Base-by-base conservation (phyloP, 352 stramenopile genomes). In the Sclerospora graminicola region DNA sequence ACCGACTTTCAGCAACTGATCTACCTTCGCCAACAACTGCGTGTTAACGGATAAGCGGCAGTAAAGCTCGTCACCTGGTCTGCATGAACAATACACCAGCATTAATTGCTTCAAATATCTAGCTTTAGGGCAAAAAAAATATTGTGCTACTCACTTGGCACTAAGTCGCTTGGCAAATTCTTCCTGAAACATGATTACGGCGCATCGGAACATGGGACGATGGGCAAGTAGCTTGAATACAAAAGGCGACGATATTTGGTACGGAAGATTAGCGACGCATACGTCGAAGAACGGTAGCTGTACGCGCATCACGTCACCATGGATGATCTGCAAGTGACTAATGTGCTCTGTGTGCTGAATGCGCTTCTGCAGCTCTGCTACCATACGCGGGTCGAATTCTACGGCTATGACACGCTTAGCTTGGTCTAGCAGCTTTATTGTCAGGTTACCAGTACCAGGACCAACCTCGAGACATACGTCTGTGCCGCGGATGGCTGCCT, bases 151-250 rank as follows among this genome's bases (percentile, higher is more conserved):
- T 31, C 66, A 84, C 74, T 94, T 94, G 45, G 96, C 96, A 31
- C 91, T 97, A n/a, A 99, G 65, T 9, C 97, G 84, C 67, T 99
- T 90, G 21, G 97, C 96, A 52, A 99, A 99, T 60, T 99, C 96
- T 45, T 97, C 85, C 54, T 98, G 96, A 63, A 99, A 98, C 97
- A 99, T 99, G 69, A 99, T 92, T 16, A 99, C 95, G 8, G 97
- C 96, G 54, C 91, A 99, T 37, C 96, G 89, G 59, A 99, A 99
- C 79, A 98, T 97, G 24, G 96, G 96, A 13, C 95, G 82, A 64
- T 99, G 96, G 21, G 79, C 57, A 21, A 99, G 75, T 33, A 99
- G 67, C 83, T 99, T 99, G 74, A 99, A 99, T 30, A 99, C 90
- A 32, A 99, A 89, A 10, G 89, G 87, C 23, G 90, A 98, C 31